phyloP scores from a whole-genome alignment of 73 alveolate species.

The Paramecium pentaurelia region DNA sequence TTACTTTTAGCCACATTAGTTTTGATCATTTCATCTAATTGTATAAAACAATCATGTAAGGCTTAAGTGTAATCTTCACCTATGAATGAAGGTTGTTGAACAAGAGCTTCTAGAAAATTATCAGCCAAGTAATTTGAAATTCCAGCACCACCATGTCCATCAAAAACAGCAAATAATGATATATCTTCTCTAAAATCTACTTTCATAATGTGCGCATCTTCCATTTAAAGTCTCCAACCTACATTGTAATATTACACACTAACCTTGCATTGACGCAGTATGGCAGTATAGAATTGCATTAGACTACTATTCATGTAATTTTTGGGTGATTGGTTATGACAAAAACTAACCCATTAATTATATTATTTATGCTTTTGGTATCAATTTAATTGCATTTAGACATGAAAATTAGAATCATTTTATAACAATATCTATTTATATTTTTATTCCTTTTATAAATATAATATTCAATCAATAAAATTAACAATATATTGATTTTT shows the following conservation, averaged over 20 bases:
- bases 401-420: not conserved
- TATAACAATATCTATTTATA: not conserved
- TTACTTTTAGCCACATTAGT: not conserved
- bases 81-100: not conserved
- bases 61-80: not conserved
- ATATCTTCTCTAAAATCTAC: not conserved
- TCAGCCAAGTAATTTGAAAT: not conserved
- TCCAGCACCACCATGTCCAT: slow-evolving; percentile 54
- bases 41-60: not conserved
- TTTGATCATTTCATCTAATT: not conserved
- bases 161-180: slow-evolving; percentile 36
- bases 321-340: not conserved
- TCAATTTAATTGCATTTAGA: not conserved
- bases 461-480: not conserved
- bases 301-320: not conserved
- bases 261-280: not conserved
- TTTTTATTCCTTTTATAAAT: not conserved
- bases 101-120: not conserved
- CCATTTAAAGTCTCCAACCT: slow-evolving; percentile 37
- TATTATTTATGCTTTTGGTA: not conserved
- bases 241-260: not conserved
- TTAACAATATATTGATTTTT: not conserved
- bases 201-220: slow-evolving; percentile 11
- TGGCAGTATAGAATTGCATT: not conserved
- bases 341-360: not conserved